Percentiles rank a stretch among this genome's conserved stretches.
phyloP scores from a whole-genome alignment of 192 early-diverging fungal genomes.

The Rhizophagus sp. region DNA sequence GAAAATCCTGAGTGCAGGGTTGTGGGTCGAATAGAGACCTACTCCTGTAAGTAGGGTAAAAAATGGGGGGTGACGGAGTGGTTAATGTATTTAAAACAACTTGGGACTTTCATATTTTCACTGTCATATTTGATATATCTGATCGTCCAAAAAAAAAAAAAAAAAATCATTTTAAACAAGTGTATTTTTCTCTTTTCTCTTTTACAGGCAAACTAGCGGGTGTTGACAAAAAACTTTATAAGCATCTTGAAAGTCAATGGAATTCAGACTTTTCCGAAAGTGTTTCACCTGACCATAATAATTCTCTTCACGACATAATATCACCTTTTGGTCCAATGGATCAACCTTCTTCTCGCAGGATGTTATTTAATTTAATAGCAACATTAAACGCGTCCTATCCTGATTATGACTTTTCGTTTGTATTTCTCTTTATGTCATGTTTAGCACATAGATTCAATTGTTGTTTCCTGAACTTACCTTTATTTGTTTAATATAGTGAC shows the following conservation, averaged over 20 bases:
- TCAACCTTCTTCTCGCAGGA: slow-evolving; percentile 81
- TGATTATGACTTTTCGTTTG: slow-evolving; percentile 94
- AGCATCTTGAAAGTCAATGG: slow-evolving; percentile 85
- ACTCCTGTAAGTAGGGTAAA: slow-evolving; percentile 77
- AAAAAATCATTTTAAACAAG: background rate
- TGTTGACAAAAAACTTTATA: slow-evolving; percentile 89
- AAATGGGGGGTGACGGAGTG: background rate
- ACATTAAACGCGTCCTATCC: slow-evolving; percentile 96
- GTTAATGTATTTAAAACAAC: slow-evolving; percentile 6
- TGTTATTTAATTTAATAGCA: slow-evolving; percentile 91
- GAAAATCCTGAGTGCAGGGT: slow-evolving; percentile 84
- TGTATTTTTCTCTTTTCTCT: background rate
- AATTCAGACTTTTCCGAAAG: slow-evolving; percentile 60
- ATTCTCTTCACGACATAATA: slow-evolving; percentile 64
- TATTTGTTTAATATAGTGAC: slow-evolving; percentile 51
- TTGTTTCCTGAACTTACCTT: background rate
- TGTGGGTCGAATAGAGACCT: slow-evolving; percentile 86
- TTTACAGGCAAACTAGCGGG: slow-evolving; percentile 87
- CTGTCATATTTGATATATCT: background rate
- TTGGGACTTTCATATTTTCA: too few species aligned
- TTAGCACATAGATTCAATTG: background rate
- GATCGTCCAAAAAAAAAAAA: background rate
- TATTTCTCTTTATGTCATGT: background rate
- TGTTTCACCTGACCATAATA: slow-evolving; percentile 68
- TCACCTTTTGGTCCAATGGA: slow-evolving; percentile 90